Base-by-base conservation (phyloP, 306 rosid species). In the Geum urbanum region DNA sequence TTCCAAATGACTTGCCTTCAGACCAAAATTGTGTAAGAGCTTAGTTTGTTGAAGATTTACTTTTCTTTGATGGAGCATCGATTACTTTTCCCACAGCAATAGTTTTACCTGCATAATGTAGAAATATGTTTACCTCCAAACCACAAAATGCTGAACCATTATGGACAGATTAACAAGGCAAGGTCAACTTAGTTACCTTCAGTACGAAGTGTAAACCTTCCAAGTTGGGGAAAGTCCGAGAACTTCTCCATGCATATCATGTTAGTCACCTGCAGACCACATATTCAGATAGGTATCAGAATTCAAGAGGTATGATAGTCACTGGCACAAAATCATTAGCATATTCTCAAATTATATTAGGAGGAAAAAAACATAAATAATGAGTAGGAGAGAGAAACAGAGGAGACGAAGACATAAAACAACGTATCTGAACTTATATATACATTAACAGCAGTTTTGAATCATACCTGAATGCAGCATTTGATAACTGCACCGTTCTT, bases 131-230 rank as follows among this genome's bases (percentile, higher is more conserved):
- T 77, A 43, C 49, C 63, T 50, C 64, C 53, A 43, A 72, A 70
- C 64, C 40, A 72, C 49, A 67, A 53, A 63, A 67, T 18, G 53
- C 27, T 48, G 57, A 15, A 56, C 48, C 35, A 50, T 57, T 65
- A 64, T 58, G n/a, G 58, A 74, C 27, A 43, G 50, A 24, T 39
- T 40, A 18, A 47, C 40, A 75, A 72, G 20, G 50, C 16, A 27
- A 14, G 18, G 53, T 9, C 62, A 61, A 24, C 24, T 67, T 44
- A 46, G 53, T 78, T 69, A 95, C 99, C 99, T 84, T 95, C 99
- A 45, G 92, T 91, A 20, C 99, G 99, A 76, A 95, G 97, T 46
- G 99, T 95, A 69, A 95, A 95, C 82, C 99, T 86, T 80, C 99
- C 99, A 16, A 95, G 96, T 73, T 95, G 99, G 3, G 96, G 89